Conservation (phyloP, 2,329 filamentous ascomycete species). For the Magnaporthales sp. region DNA sequence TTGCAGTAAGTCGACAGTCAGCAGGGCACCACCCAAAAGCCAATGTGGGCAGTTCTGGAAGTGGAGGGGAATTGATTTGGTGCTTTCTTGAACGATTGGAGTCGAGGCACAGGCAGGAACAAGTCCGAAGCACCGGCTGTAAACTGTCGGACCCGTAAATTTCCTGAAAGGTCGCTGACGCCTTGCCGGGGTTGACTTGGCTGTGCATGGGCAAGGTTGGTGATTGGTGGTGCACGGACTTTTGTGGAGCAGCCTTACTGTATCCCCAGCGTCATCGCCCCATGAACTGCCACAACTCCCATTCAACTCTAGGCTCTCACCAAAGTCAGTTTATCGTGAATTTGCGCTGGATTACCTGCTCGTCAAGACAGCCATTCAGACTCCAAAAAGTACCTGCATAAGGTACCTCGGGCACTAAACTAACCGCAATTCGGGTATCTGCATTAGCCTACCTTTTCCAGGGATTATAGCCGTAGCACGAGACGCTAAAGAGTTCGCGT, state of each 20-base stretch:
- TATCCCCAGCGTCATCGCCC: background rate
- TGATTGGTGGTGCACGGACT: background rate
- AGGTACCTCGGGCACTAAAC: background rate
- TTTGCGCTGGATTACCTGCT: background rate
- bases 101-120: no score
- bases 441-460: background rate
- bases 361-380: background rate
- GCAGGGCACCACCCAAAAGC: background rate
- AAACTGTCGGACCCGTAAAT: background rate
- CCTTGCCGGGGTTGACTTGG: background rate
- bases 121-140: background rate
- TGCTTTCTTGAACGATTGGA: no score
- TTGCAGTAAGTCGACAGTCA: background rate
- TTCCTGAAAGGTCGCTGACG: background rate
- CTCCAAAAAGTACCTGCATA: background rate
- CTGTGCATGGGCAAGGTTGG: background rate
- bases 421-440: background rate
- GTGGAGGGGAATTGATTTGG: no score
- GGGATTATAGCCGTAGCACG: background rate
- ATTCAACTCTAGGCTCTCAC: background rate
- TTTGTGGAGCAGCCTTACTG: background rate
- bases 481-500: background rate
- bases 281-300: background rate
- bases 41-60: background rate
- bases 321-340: background rate